These are phyloP conservation scores for Mycosarcoma maydis DNA, from an alignment of 1,284 basidiomycete genomes.

Conservation along the genomic window DNA sequence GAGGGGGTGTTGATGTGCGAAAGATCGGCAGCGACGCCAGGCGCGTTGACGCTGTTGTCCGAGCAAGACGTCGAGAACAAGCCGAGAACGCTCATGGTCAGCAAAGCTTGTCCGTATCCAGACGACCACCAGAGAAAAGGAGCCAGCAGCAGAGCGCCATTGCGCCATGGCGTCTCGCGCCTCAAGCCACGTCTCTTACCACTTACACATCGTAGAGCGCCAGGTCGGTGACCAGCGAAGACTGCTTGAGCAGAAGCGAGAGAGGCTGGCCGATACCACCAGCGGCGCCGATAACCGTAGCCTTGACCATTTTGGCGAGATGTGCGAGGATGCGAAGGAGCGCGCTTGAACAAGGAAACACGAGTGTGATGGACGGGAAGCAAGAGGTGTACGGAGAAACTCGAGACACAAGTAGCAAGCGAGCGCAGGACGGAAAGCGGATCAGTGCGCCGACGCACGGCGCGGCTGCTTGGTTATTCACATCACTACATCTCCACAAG, in stretches of 20 bases:
- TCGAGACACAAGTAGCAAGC: not conserved
- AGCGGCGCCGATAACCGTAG: conserved; percentile 65
- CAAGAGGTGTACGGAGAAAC: too few species aligned
- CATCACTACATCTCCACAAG: conserved; percentile 12
- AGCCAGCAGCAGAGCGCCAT: too few species aligned
- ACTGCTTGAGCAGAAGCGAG: conserved; percentile 86
- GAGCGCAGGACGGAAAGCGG: not conserved
- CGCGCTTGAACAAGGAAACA: not conserved
- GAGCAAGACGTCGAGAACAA: not conserved
- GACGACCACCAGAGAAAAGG: too few species aligned
- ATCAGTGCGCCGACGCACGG: conserved; percentile 5
- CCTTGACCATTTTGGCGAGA: conserved; percentile 58
- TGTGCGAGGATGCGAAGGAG: conserved; percentile 1
- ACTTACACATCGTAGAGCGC: conserved; percentile 95
- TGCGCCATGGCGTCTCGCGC: too few species aligned
- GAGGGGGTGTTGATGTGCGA: conserved; percentile 78
- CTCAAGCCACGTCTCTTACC: too few species aligned
- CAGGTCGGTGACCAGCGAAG: conserved; percentile 78
- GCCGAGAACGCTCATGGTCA: too few species aligned
- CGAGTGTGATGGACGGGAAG: conserved; percentile 15
- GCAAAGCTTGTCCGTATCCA: too few species aligned
- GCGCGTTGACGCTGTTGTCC: conserved; percentile 71
- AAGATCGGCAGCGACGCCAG: conserved; percentile 93
- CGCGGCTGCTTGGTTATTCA: too few species aligned
- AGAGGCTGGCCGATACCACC: conserved; percentile 78